Evolutionary conservation across 2,329 filamentous ascomycete genomes (phyloP), one percentile per base, ranked within the genome.

Genomic region (Alternaria atra): DNA sequence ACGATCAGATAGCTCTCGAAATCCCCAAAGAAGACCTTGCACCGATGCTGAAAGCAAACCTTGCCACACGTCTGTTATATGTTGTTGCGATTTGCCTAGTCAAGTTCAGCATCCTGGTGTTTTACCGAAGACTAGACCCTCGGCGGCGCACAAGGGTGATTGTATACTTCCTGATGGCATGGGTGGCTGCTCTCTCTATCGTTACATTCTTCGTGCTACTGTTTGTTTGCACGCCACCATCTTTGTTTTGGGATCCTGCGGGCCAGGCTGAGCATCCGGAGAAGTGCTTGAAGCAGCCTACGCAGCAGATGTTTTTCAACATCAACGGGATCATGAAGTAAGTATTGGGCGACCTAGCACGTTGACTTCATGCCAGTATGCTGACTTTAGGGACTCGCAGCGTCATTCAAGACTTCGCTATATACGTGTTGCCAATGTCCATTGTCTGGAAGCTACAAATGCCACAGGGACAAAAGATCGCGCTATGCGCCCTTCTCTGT

Each of bases 251-350:
- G 44, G 2, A 48, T 23, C 44, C 17, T 23, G 44, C 2, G 6
- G 17, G 44, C 2, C 44, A 48, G 29, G 29, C 17, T 20, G n/a
- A 32, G 27, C 29, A 48, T 15, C 44, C 44, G 30, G 44, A 48
- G 44, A 32, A 48, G 17, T 48, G 44, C 44, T 20, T 48, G 6
- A 34, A 34, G 17, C 44, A 48, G 29, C 15, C 17, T 20, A 48
- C 44, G 4, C 44, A 48, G 27, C 44, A 48, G 13, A 29, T 48
- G 44, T 48, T 48, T 29, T 48, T 48, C 44, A 48, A 48, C 29
- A 48, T 48, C 17, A 48, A 48, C 17, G 44, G 44, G 6, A 48
- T 48, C 10, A 48, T 48, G 44, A 48, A 34, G 44, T 34, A 48
- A 13, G 46, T 32, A 13, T 34, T 15, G 6, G 3, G 17, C 30